Conservation (phyloP, 768 basidiomycete genomes). For the Calocera cornea region DNA sequence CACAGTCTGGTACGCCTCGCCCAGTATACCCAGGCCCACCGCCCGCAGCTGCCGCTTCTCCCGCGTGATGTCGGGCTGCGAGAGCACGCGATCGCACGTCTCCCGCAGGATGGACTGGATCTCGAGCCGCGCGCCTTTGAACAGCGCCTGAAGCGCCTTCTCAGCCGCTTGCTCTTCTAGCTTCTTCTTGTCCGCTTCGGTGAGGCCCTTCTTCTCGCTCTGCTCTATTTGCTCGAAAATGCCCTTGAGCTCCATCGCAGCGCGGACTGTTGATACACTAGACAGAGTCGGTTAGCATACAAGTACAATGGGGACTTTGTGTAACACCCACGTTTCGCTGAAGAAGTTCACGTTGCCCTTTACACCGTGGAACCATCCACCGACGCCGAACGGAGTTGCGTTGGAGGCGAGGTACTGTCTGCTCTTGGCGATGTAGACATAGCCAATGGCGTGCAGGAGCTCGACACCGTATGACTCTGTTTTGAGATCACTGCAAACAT, state of each 20-base stretch:
- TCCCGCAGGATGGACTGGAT: conserved; percentile 80
- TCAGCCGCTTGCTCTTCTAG: conserved; percentile 88
- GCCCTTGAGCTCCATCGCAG: conserved; percentile 76
- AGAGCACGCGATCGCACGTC: conserved; percentile 67
- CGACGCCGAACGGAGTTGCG: conserved; percentile 60
- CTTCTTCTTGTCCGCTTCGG: conserved; percentile 62
- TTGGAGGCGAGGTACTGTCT: conserved; percentile 70
- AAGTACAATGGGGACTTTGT: not conserved
- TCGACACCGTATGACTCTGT: conserved; percentile 80
- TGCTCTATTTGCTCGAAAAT: conserved; percentile 89
- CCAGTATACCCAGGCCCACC: conserved; percentile 68
- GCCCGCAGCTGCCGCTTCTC: conserved; percentile 59
- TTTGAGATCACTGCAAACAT: conserved; percentile 50
- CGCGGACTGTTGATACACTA: conserved; percentile 71
- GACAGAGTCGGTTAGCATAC: not conserved
- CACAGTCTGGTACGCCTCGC: conserved; percentile 60
- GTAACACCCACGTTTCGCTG: conserved; percentile 64
- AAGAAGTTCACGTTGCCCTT: conserved; percentile 88
- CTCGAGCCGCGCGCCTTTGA: conserved; percentile 89
- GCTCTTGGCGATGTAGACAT: conserved; percentile 62
- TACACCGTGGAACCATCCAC: conserved; percentile 86
- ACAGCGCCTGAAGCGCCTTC: conserved; percentile 78
- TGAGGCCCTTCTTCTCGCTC: conserved; percentile 70
- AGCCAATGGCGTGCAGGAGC: conserved; percentile 71
- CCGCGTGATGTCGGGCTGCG: conserved; percentile 18